phyloP scores from a whole-genome alignment of 345 rosid genomes.

The Boechera retrofracta region DNA sequence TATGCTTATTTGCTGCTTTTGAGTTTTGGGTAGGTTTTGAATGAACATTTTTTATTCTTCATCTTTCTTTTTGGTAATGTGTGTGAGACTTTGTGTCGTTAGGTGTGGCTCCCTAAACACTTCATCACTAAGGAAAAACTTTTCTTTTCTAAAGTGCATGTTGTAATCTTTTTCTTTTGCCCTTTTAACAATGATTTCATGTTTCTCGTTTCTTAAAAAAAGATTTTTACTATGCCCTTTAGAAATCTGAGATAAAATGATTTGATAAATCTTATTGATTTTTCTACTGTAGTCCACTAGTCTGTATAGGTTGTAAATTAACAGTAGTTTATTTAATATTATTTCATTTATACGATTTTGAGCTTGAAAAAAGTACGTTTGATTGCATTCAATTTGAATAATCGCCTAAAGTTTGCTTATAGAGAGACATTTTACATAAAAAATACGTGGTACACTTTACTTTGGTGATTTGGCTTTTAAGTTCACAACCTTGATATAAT shows the following conservation, averaged over 20 bases:
- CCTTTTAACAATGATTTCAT: conserved; percentile 30
- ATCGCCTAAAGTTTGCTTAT: neutral
- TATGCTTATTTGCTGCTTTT: conserved; percentile 19
- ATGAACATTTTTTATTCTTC: conserved; percentile 22
- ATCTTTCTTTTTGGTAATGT: conserved; percentile 35
- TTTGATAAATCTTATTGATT: conserved; percentile 1
- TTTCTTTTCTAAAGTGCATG: conserved; percentile 27
- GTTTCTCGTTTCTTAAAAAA: conserved; percentile 14
- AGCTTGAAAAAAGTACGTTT: neutral
- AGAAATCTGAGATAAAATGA: conserved; percentile 1
- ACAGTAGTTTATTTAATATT: neutral
- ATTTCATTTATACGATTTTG: neutral
- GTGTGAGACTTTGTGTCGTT: conserved; percentile 32
- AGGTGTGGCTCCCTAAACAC: conserved; percentile 41
- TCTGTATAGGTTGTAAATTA: neutral
- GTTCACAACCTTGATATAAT: neutral
- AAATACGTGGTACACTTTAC: neutral
- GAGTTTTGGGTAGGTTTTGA: conserved; percentile 14
- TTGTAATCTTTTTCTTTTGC: conserved; percentile 28
- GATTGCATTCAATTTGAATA: neutral
- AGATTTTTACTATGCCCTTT: neutral
- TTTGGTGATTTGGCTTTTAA: neutral
- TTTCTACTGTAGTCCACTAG: neutral
- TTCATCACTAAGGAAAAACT: conserved; percentile 43
- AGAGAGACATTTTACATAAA: neutral